phyloP scores from a whole-genome alignment of 345 rosid genomes.

The Eucalyptus sp. region DNA sequence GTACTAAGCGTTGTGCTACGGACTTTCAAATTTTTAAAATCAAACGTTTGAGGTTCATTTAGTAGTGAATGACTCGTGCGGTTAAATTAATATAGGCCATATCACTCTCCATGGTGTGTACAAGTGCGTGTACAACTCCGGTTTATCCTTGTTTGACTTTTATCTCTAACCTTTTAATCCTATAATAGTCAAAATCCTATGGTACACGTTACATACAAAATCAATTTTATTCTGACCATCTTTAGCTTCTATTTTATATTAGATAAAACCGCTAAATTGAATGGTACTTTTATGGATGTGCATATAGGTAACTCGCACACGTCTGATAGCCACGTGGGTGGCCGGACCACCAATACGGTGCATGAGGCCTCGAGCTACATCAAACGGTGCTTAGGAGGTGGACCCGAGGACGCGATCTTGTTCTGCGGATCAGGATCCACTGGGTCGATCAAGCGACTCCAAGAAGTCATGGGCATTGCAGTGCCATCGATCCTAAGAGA shows the following conservation, averaged over 20 bases:
- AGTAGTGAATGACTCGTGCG: not conserved
- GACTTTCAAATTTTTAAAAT: not conserved
- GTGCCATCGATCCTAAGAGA: slow-evolving; percentile 36
- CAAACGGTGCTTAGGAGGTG: slow-evolving; percentile 40
- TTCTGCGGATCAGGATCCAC: slow-evolving; percentile 55
- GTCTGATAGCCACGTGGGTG: slow-evolving; percentile 39
- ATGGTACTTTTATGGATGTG: not conserved
- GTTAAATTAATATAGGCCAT: not conserved
- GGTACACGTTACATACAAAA: too few species aligned
- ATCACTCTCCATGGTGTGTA: not conserved
- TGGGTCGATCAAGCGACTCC: slow-evolving; percentile 42
- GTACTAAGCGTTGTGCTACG: not conserved
- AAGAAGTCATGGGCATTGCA: slow-evolving; percentile 45
- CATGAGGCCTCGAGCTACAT: slow-evolving; percentile 31
- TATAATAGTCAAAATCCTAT: not conserved
- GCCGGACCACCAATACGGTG: slow-evolving; percentile 35
- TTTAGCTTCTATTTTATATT: not conserved
- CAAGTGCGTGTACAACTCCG: not conserved
- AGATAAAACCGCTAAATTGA: not conserved
- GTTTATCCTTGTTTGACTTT: not conserved
- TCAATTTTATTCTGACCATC: not conserved
- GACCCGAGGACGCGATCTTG: slow-evolving; percentile 25
- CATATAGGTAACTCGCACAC: slow-evolving; percentile 48
- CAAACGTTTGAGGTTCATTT: not conserved
- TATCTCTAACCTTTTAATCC: not conserved